Evolutionary conservation across 1,139 yeast species (phyloP).

Genomic region (Diutina scorzettiae): DNA sequence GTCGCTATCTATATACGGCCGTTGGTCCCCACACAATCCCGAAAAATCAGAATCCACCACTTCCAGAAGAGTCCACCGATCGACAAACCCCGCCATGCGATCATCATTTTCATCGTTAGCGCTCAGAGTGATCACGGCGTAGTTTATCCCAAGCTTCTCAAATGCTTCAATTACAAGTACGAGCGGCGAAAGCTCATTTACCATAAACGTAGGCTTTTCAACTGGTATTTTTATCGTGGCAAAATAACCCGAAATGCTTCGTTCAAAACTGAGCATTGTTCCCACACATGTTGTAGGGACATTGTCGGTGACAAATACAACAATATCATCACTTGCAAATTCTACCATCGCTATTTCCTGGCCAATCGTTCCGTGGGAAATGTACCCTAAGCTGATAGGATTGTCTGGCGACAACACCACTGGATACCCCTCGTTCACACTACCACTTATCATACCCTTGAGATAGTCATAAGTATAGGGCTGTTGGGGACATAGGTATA

Average conservation of each 20-base stretch:
- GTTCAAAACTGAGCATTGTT: constrained; percentile 7
- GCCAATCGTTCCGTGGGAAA: constrained; percentile 9
- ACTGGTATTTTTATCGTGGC: constrained; percentile 14
- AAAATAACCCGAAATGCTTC: constrained; percentile 17
- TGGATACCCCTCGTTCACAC: constrained; percentile 35
- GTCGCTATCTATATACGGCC: constrained; percentile 6
- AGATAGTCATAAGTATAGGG: constrained; percentile 16
- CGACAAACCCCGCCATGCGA: constrained; percentile 28
- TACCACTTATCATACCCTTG: constrained; percentile 16
- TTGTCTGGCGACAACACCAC: constrained; percentile 16
- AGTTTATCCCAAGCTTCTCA: constrained; percentile 29
- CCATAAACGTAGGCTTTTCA: constrained; percentile 10
- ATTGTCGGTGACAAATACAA: constrained; percentile 6
- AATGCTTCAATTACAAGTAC: constrained; percentile 26
- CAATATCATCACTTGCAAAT: not conserved
- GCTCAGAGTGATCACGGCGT: constrained; percentile 17
- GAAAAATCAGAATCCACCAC: constrained; percentile 21
- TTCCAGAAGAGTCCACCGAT: constrained; percentile 24
- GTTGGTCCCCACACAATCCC: constrained; percentile 12
- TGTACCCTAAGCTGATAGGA: constrained; percentile 26
- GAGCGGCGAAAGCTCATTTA: constrained; percentile 25
- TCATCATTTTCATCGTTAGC: constrained; percentile 8
- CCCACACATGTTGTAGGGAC: constrained; percentile 9
- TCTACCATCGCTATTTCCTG: constrained; percentile 2
- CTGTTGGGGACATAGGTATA: constrained; percentile 18